phyloP scores from a whole-genome alignment of 352 stramenopile genomes.

The Peronosclerospora sorghi region DNA sequence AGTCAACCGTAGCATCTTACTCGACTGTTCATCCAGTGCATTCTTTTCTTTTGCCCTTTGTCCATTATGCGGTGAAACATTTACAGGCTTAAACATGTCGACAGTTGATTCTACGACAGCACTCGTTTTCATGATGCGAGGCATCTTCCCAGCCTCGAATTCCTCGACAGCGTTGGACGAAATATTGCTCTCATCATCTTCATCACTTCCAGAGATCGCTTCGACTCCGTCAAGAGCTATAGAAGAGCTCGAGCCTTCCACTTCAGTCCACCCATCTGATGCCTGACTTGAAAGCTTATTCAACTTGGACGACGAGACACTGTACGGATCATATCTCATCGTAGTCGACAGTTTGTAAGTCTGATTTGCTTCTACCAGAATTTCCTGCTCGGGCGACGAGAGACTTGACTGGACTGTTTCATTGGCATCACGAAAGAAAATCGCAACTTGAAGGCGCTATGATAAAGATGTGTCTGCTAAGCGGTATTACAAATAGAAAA shows the following conservation, averaged over 20 bases:
- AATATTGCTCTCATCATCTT: conserved; percentile 16
- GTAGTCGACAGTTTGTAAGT: conserved; percentile 6
- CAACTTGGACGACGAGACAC: conserved; percentile 8
- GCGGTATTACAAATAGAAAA: background rate
- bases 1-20: conserved; percentile 8
- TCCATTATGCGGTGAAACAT: conserved; percentile 8
- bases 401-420: conserved; percentile 40
- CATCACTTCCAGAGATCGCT: conserved; percentile 18
- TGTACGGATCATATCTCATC: conserved; percentile 2
- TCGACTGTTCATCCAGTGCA: conserved; percentile 6
- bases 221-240: conserved; percentile 13
- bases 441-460: conserved; percentile 54
- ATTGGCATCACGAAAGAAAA: conserved; percentile 65
- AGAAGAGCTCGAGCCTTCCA: conserved; percentile 26
- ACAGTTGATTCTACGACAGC: background rate
- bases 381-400: conserved; percentile 38
- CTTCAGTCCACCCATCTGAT: conserved; percentile 31
- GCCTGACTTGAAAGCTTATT: conserved; percentile 23
- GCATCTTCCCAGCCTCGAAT: conserved; percentile 34
- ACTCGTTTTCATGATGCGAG: conserved; percentile 4
- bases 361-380: conserved; percentile 31
- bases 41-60: conserved; percentile 2
- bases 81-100: conserved; percentile 10
- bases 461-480: background rate
- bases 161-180: conserved; percentile 47